A percentile compares a stretch with the other conserved stretches of the same genome.
Evolutionary conservation across 2,329 filamentous ascomycete genomes (phyloP).

Genomic region (Stagonosporopsis cucurbitacearum): DNA sequence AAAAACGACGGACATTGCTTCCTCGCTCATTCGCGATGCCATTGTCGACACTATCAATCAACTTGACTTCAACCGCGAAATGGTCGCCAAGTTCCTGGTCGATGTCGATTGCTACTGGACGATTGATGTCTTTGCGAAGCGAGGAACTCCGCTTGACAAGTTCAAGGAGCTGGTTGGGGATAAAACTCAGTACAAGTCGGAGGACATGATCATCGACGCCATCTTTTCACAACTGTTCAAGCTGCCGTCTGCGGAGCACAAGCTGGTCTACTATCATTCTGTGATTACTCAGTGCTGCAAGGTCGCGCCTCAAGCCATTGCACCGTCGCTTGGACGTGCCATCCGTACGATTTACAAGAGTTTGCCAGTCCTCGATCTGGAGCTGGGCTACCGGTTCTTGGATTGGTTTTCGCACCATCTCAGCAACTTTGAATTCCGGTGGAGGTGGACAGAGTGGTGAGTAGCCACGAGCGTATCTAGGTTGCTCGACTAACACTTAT

Average conservation of each 20-base stretch:
- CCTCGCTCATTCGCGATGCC: constrained; percentile 82
- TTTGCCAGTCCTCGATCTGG: constrained; percentile 81
- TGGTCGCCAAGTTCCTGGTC: constrained; percentile 85
- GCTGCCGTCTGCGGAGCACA: constrained; percentile 86
- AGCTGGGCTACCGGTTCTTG: constrained; percentile 84
- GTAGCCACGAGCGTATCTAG: constrained; percentile 26
- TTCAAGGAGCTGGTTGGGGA: constrained; percentile 71
- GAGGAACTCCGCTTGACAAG: constrained; percentile 90
- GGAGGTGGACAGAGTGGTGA: constrained; percentile 98
- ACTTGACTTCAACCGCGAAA: constrained; percentile 88
- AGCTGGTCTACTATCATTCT: constrained; percentile 95
- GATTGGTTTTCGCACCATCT: constrained; percentile 99
- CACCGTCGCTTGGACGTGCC: constrained; percentile 88
- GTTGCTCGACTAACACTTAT: constrained; percentile 16
- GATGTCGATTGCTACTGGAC: constrained; percentile 96
- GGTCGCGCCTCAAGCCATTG: constrained; percentile 93
- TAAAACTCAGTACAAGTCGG: constrained; percentile 90
- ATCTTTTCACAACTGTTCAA: constrained; percentile 95
- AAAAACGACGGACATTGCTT: constrained; percentile 73
- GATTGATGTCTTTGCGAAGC: constrained; percentile 87
- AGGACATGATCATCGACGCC: constrained; percentile 96
- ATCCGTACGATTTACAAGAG: constrained; percentile 91
- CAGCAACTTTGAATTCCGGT: constrained; percentile 98
- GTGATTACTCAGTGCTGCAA: constrained; percentile 96
- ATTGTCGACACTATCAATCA: constrained; percentile 93